Percentiles rank a stretch among this genome's conserved stretches.
These are phyloP conservation scores for Cinnamomum micranthum DNA, from an alignment of 164 flowering plant species.

Conservation along the genomic window DNA sequence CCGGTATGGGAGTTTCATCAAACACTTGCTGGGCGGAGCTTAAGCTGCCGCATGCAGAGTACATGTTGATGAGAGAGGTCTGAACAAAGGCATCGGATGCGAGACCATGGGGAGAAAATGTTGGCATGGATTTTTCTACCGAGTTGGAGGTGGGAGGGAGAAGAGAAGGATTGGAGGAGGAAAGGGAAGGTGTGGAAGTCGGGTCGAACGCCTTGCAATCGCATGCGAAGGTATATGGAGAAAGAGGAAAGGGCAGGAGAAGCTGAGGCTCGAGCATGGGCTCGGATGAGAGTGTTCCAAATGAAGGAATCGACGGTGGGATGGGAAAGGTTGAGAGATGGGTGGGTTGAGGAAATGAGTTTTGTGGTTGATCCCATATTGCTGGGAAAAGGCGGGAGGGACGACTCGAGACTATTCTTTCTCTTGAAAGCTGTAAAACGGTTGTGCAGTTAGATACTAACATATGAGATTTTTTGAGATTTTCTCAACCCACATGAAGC, in stretches of 20 bases:
- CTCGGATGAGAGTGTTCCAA: slow-evolving; percentile 36
- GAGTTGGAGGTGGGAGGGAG: slow-evolving; percentile 16
- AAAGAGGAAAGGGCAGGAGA: slow-evolving; percentile 11
- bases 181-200: slow-evolving; percentile 37
- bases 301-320: slow-evolving; percentile 24
- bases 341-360: slow-evolving; percentile 25
- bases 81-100: slow-evolving; percentile 19
- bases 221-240: slow-evolving; percentile 30
- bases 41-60: slow-evolving; percentile 23
- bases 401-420: no score
- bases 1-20: slow-evolving; percentile 26
- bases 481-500: no score
- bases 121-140: slow-evolving; percentile 24
- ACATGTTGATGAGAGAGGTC: slow-evolving; percentile 29
- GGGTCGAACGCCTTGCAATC: slow-evolving; percentile 24
- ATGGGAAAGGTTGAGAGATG: slow-evolving; percentile 24
- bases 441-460: no score
- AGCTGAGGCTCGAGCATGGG: slow-evolving; percentile 8
- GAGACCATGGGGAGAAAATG: slow-evolving; percentile 17
- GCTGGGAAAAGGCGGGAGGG: no score
- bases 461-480: no score
- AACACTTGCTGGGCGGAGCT: slow-evolving; percentile 24
- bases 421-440: no score
- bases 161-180: slow-evolving; percentile 26
- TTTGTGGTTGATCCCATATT: slow-evolving; percentile 14